Conservation (phyloP, 768 basidiomycete species). For the Pleurotus sapidus region DNA sequence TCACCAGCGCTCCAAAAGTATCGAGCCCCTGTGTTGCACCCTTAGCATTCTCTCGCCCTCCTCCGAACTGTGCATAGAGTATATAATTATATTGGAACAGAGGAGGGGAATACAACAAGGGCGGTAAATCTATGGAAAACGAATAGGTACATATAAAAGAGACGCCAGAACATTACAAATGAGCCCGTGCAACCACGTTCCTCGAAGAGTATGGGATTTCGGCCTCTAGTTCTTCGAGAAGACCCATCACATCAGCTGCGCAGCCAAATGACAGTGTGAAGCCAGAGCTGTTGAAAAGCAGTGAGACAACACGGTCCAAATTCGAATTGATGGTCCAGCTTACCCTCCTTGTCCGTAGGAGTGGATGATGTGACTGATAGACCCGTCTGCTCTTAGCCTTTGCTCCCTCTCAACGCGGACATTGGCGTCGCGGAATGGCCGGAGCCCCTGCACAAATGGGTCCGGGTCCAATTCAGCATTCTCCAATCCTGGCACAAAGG, state of each 20-base stretch:
- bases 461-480: conserved; percentile 22
- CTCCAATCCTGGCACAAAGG: conserved; percentile 23
- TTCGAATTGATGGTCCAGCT: background rate
- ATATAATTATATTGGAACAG: too few relatives aligned
- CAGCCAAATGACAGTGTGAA: conserved; percentile 23
- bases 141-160: background rate
- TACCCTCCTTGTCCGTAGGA: conserved; percentile 24
- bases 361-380: conserved; percentile 21
- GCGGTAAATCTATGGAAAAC: too few relatives aligned
- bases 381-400: conserved; percentile 7
- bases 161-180: background rate
- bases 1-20: too few relatives aligned
- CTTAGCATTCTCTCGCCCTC: too few relatives aligned
- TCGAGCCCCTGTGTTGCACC: too few relatives aligned
- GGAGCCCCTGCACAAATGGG: conserved; percentile 25
- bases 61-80: too few relatives aligned
- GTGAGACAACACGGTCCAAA: background rate
- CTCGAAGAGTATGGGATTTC: conserved; percentile 5
- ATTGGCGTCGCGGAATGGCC: conserved; percentile 22
- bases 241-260: conserved; percentile 15
- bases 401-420: conserved; percentile 26
- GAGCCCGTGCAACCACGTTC: background rate
- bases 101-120: too few relatives aligned
- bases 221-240: conserved; percentile 13
- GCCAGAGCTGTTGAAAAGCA: conserved; percentile 10